phyloP scores from a whole-genome alignment of 805 yeast species.

The Wickerhamiella slavikovae region DNA sequence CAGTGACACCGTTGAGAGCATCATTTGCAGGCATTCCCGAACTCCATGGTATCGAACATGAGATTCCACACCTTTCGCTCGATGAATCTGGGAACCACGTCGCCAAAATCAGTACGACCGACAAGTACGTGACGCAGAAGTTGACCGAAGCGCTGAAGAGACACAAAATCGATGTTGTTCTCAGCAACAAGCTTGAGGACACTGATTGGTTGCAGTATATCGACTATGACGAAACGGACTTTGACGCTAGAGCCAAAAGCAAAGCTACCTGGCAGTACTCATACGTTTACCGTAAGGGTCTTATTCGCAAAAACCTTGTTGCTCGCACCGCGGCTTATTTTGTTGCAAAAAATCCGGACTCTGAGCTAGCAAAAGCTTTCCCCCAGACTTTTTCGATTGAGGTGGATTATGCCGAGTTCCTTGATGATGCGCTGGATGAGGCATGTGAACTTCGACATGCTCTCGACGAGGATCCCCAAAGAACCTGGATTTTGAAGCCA shows the following conservation, averaged over 20 bases:
- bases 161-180: no score
- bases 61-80: no score
- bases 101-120: no score
- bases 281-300: constrained; percentile 76
- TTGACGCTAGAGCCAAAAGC: constrained; percentile 26
- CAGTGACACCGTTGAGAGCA: constrained; percentile 12
- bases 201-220: constrained; percentile 41
- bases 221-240: constrained; percentile 74
- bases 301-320: constrained; percentile 76
- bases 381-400: constrained; percentile 69
- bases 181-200: background rate
- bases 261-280: constrained; percentile 8
- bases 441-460: constrained; percentile 73
- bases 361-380: constrained; percentile 36
- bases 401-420: constrained; percentile 85
- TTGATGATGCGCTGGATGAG: constrained; percentile 87
- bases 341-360: constrained; percentile 50
- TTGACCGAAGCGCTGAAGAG: no score
- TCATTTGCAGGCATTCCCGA: no score
- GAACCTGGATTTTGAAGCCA: constrained; percentile 81
- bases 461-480: constrained; percentile 31
- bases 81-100: no score
- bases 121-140: no score
- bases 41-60: constrained; percentile 6
- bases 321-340: constrained; percentile 67